These are phyloP conservation scores for Rhodotorula sp. DNA, from an alignment of 1,284 basidiomycete genomes.

Conservation along the genomic window DNA sequence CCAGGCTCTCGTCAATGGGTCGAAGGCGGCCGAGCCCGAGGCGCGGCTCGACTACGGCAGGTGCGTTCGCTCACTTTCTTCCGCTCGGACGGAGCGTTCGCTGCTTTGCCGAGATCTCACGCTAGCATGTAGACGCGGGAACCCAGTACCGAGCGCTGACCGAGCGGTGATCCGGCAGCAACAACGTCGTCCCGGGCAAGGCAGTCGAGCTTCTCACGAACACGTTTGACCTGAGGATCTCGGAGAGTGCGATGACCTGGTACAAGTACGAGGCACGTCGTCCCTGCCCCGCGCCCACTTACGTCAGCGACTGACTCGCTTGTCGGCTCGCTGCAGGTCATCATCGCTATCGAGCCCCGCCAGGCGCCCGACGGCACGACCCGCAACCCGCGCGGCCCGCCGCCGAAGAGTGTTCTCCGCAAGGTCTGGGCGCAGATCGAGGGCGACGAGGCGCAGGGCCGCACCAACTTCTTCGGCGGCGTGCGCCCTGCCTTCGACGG, in stretches of 20 bases:
- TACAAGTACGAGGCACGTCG: slow-evolving; percentile 31
- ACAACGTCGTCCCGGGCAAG: not conserved
- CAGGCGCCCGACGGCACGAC: not conserved
- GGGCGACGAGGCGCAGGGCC: not conserved
- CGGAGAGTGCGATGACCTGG: not conserved
- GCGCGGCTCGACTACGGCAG: not conserved
- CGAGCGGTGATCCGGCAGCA: not conserved
- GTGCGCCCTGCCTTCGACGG: slow-evolving; percentile 19
- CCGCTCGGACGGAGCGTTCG: not conserved
- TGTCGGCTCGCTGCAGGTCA: slow-evolving; percentile 2
- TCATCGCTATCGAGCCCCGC: slow-evolving; percentile 2
- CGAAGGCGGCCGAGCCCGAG: not conserved
- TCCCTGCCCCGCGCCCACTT: accelerated
- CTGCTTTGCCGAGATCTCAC: not conserved
- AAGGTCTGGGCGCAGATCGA: slow-evolving; percentile 18
- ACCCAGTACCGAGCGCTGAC: not conserved
- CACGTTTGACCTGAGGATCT: slow-evolving; percentile 6
- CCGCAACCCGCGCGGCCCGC: not conserved
- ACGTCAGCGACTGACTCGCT: not conserved
- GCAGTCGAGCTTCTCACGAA: not conserved
- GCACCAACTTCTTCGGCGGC: not conserved
- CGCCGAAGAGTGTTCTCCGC: slow-evolving; percentile 12
- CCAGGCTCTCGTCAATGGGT: not conserved
- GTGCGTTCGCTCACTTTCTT: not conserved
- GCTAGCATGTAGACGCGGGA: not conserved